A percentile compares a stretch with the other conserved stretches of the same genome.
Evolutionary conservation across 2,329 filamentous ascomycete genomes (phyloP).

Genomic region (Calonectria pteridis): DNA sequence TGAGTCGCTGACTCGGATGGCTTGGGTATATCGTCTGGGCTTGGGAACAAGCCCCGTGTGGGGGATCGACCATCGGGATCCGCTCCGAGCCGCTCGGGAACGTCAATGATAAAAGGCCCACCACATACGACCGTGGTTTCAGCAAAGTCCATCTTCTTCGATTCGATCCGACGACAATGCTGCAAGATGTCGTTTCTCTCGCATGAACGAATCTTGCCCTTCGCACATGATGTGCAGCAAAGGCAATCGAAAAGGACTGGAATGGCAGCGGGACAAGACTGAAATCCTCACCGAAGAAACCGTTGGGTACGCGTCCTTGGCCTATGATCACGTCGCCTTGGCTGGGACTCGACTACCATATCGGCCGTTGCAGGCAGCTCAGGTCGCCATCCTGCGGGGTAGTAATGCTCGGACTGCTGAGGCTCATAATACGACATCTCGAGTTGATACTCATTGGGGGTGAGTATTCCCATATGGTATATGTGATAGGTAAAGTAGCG

Average conservation of each 20-base stretch:
- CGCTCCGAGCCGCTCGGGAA: constrained; percentile 16
- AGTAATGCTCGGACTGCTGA: constrained; percentile 27
- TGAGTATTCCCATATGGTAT: constrained; percentile 44
- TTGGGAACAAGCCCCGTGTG: background rate
- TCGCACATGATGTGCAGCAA: background rate
- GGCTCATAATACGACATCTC: constrained; percentile 38
- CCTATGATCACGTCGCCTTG: background rate
- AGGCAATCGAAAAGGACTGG: background rate
- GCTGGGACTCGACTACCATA: background rate
- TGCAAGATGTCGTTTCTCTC: background rate
- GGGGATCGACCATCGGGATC: constrained; percentile 11
- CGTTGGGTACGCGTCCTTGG: background rate
- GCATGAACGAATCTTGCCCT: background rate
- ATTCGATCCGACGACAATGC: background rate
- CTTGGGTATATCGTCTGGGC: background rate
- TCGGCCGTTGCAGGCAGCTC: background rate
- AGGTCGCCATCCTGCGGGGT: constrained; percentile 34
- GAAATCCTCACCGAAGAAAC: background rate
- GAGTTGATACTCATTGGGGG: constrained; percentile 34
- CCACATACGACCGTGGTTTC: background rate
- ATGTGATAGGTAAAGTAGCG: constrained; percentile 56
- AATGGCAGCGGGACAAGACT: background rate
- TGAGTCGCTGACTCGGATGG: background rate
- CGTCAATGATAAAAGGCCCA: constrained; percentile 10
- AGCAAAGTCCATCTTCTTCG: background rate